Evolutionary conservation across 768 basidiomycete species (phyloP).

Genomic region (Floccularia luteovirens): DNA sequence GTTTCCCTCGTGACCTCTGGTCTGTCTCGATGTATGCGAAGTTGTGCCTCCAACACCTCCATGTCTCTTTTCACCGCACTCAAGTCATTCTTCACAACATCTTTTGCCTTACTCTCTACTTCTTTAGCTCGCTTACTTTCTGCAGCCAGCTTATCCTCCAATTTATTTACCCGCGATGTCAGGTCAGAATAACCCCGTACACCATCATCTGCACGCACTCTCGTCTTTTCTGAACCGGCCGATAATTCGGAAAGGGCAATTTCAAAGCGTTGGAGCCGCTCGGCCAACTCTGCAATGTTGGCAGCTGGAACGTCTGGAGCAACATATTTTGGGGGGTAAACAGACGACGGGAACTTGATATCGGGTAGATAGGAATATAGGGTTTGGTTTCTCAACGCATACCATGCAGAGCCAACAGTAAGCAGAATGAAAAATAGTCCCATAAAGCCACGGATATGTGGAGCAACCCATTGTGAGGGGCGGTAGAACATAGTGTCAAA

Average conservation of each 20-base stretch:
- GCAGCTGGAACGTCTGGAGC: conserved; percentile 53
- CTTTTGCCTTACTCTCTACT: conserved; percentile 46
- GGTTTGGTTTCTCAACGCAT: conserved; percentile 29
- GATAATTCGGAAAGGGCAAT: conserved; percentile 53
- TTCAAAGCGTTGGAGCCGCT: conserved; percentile 59
- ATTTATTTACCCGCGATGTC: conserved; percentile 39
- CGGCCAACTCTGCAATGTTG: conserved; percentile 59
- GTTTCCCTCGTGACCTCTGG: not conserved
- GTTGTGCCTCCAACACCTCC: conserved; percentile 38
- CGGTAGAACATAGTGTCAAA: conserved; percentile 40
- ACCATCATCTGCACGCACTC: conserved; percentile 45
- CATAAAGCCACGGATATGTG: conserved; percentile 20
- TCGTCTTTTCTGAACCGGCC: conserved; percentile 41
- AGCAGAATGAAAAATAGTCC: conserved; percentile 28
- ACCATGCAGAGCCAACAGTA: conserved; percentile 37
- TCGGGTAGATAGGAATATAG: conserved; percentile 22
- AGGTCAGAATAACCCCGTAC: conserved; percentile 43
- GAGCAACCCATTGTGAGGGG: conserved; percentile 35
- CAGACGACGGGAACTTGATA: conserved; percentile 9
- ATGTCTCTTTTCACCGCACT: conserved; percentile 48
- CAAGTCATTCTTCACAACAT: conserved; percentile 36
- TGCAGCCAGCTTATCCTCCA: conserved; percentile 43
- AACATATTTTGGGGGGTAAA: conserved; percentile 29
- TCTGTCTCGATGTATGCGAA: conserved; percentile 19
- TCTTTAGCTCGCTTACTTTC: conserved; percentile 30